These are phyloP conservation scores for Sutorius eximius DNA, from an alignment of 1,284 basidiomycete genomes.

Conservation along the genomic window DNA sequence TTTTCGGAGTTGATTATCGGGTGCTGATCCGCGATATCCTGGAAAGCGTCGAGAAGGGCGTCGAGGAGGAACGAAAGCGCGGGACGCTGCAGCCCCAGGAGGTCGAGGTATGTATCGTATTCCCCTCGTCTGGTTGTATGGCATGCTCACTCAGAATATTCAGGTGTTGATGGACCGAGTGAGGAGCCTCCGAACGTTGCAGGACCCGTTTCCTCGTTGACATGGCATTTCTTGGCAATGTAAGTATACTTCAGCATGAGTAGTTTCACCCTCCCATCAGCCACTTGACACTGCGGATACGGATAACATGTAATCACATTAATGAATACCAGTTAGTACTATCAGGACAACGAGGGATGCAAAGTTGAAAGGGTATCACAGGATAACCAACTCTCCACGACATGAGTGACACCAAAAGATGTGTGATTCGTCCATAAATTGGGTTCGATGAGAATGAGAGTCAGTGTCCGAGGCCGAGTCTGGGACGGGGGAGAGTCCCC, in stretches of 20 bases:
- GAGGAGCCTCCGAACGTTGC: constrained; percentile 57
- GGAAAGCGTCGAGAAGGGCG: constrained; percentile 73
- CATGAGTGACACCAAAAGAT: constrained; percentile 84
- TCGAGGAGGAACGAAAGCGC: constrained; percentile 62
- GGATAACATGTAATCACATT: constrained; percentile 24
- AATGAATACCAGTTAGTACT: constrained; percentile 22
- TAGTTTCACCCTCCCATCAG: background rate
- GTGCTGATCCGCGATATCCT: constrained; percentile 73
- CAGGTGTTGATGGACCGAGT: constrained; percentile 66
- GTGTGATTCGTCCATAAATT: constrained; percentile 80
- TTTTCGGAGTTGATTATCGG: constrained; percentile 80
- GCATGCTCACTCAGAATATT: constrained; percentile 5
- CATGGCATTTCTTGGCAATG: constrained; percentile 1
- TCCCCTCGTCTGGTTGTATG: background rate
- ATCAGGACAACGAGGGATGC: background rate
- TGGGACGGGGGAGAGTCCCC: constrained; percentile 53
- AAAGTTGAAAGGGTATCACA: constrained; percentile 42
- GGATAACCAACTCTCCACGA: constrained; percentile 73
- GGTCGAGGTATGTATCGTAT: constrained; percentile 55
- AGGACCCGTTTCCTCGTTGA: constrained; percentile 38
- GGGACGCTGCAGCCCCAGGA: constrained; percentile 67
- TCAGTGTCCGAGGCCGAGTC: constrained; percentile 25
- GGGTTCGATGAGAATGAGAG: constrained; percentile 43
- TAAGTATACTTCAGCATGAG: background rate
- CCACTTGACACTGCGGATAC: constrained; percentile 9